Evolutionary conservation across 441 rosid species (phyloP), one percentile per base, ranked within the genome.

Genomic region (Geranium incanum): DNA sequence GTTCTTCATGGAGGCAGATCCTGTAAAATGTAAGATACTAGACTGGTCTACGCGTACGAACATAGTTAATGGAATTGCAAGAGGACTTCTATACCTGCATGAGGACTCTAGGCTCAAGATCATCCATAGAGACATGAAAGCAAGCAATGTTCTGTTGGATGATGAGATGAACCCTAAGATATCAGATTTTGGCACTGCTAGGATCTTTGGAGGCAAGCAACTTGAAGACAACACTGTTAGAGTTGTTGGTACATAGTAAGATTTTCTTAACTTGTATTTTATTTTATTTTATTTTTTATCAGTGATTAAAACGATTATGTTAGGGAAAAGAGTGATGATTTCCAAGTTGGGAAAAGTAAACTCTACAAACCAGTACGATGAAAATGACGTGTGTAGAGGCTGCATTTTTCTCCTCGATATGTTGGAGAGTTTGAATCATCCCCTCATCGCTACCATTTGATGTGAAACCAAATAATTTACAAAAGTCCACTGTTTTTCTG

Each of bases 131-230:
- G 89, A 86, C 69, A 78, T 86, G 21, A 86, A 86, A 79, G 80
- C 85, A 0, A 76, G 84, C 50, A 84, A 86, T 74, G 57, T 86
- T 45, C 75, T 85, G 33, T 68, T 86, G 66, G 87, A 85, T 41
- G 55, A 16, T 0, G 80, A 86, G n/a, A 78, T 87, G 86, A 78
- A 80, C 39, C 85, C 85, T 0, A 87, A 87, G 74, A 81, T 87
- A 66, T 78, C 86, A 11, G 88, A 87, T 67, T 83, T 87, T 0
- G 87, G 88, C 11, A 81, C 76, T 81, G 88, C 86, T 3, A 85
- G 83, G 76, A 72, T 87, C 0, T 74, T 79, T 0, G 41, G 33
- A 0, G 33, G 71, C 43, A 83, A 83, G 41, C 86, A 86, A 77
- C 80, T 55, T 63, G 80, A 69, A 3, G 84, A 68, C 57, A 67